Evolutionary conservation across 176 grass and related monocot genomes (phyloP), one percentile per base, ranked within the genome.

Genomic region (Echinochloa phyllopogon): DNA sequence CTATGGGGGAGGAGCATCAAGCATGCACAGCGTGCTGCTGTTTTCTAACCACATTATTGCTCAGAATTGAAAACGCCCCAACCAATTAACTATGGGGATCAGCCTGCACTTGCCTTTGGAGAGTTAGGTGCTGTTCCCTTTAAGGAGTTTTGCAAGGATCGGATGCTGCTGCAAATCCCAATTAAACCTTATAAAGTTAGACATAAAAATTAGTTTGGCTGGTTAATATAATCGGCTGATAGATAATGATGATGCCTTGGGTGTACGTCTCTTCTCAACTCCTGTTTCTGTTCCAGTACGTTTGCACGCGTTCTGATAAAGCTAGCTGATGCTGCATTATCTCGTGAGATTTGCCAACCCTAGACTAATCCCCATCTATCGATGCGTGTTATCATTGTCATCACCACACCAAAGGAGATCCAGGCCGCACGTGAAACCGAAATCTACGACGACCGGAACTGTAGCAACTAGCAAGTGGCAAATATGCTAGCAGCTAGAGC

Each of bases 91-190:
- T 77, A 83, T 74, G 25, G 47, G 27, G 11, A 86, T 71, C 47
- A 77, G 39, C 49, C 50, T 74, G 25, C 56, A 39, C 79, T 77
- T 77, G 53, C 23, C 79, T 51, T 71, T 57, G 14, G 69, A 67
- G 68, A 43, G 60, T 78, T 87, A 79, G 74, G 80, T 79, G 79
- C 1, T 83, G 84, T 84, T 27, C 23, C 89, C 75, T 90, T 87
- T 79, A 83, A 90, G 84, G 84, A 87, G 79, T 83, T 90, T 6
- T 20, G 74, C 55, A 58, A 68, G 67, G 66, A 78, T 79, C 27
- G 4, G 68, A 75, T 83, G 84, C 69, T 83, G 84, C 69, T 42
- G 41, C 66, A 86, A 51, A 83, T 87, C 84, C 61, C 84, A 39
- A 39, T 23, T 43, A 24, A 60, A 13, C 8, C n/a, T 68, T 64